Evolutionary conservation across 306 rosid species (phyloP).

Genomic region (Rosa multiflora): DNA sequence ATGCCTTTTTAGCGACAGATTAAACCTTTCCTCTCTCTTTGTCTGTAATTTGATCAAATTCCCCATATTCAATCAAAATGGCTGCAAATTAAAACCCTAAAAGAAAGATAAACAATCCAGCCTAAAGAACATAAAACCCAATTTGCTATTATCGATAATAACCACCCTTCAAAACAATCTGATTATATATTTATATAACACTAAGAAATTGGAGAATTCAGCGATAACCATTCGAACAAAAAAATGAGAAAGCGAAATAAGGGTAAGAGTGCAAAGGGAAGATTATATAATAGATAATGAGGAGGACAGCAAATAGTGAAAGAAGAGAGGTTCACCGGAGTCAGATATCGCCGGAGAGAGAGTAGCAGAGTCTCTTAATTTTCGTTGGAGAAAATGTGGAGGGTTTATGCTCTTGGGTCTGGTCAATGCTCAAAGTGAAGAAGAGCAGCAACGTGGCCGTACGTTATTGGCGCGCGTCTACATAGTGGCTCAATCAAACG

Average conservation of each 20-base stretch:
- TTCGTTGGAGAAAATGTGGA: not conserved
- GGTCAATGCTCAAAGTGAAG: not conserved
- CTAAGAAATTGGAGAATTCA: not conserved
- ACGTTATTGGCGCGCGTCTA: not conserved
- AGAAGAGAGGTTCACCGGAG: conserved; percentile 8
- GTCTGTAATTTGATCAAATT: not conserved
- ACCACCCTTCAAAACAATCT: not conserved
- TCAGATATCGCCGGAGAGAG: conserved; percentile 1
- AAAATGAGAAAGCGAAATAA: not conserved
- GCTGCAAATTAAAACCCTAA: conserved; percentile 3
- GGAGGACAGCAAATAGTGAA: not conserved
- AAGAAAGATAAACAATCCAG: not conserved
- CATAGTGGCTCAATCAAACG: not conserved
- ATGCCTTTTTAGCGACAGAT: not conserved
- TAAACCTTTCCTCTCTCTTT: not conserved
- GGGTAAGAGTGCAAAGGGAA: not conserved
- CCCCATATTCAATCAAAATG: not conserved
- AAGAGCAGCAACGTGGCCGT: not conserved
- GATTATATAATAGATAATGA: not conserved
- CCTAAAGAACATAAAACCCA: not conserved
- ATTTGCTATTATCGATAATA: not conserved
- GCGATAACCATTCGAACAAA: not conserved
- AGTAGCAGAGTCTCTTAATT: not conserved
- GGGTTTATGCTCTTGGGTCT: conserved; percentile 10
- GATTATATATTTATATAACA: not conserved